Evolutionary conservation across 164 flowering plant species (phyloP).

Genomic region (Piper betle): DNA sequence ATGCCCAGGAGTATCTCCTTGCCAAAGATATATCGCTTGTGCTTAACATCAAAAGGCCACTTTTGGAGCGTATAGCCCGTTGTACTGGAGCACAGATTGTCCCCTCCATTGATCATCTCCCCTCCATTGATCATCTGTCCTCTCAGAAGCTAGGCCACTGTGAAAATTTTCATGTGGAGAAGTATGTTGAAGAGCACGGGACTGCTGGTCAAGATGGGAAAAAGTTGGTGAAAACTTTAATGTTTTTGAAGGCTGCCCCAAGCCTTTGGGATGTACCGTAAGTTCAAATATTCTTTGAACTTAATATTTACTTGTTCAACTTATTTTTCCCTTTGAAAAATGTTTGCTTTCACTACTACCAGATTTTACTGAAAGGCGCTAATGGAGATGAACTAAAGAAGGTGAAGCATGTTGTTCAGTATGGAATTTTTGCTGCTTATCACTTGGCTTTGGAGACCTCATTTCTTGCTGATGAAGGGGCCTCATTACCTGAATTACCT

Average conservation of each 20-base stretch:
- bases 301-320: background rate
- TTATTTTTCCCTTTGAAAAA: background rate
- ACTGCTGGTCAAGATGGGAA: conserved; percentile 76
- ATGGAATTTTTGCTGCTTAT: conserved; percentile 95
- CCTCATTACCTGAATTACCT: conserved; percentile 80
- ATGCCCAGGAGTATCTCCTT: conserved; percentile 85
- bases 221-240: conserved; percentile 68
- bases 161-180: conserved; percentile 69
- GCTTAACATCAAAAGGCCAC: conserved; percentile 78
- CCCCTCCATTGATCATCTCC: conserved; percentile 85
- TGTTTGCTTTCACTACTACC: conserved; percentile 8
- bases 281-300: conserved; percentile 16
- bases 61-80: conserved; percentile 90
- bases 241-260: conserved; percentile 97
- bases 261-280: conserved; percentile 86
- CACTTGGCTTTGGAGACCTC: conserved; percentile 97
- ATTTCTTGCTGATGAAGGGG: conserved; percentile 99
- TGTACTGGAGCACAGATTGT: conserved; percentile 88
- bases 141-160: conserved; percentile 72
- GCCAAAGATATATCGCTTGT: conserved; percentile 86
- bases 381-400: conserved; percentile 84
- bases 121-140: conserved; percentile 77
- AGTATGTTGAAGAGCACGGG: conserved; percentile 69
- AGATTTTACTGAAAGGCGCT: conserved; percentile 93
- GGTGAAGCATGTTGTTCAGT: conserved; percentile 88